phyloP scores from a whole-genome alignment of 192 early-diverging fungal genomes.

The Umbelopsis sp. region DNA sequence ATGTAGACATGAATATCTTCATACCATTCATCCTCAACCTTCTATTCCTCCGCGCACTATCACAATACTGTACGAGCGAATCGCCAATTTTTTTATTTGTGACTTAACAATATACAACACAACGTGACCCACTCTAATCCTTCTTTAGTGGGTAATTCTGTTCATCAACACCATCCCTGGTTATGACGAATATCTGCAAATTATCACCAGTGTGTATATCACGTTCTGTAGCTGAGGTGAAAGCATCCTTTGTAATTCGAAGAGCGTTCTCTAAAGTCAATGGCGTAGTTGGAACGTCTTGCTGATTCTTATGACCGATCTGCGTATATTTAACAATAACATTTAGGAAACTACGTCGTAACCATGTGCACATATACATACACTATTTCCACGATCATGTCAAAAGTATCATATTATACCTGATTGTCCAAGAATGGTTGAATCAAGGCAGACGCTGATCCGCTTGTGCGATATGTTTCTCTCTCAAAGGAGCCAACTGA shows the following conservation, averaged over 20 bases:
- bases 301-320: conserved; percentile 77
- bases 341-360: neutral
- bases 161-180: conserved; percentile 64
- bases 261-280: conserved; percentile 66
- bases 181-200: conserved; percentile 90
- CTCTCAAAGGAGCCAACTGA: conserved; percentile 90
- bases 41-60: too few species aligned
- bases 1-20: too few species aligned
- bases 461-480: conserved; percentile 71
- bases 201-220: conserved; percentile 99
- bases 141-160: conserved; percentile 82
- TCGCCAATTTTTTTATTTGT: neutral
- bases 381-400: neutral
- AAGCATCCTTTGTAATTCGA: conserved; percentile 90
- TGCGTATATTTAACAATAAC: conserved; percentile 37
- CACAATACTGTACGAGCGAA: neutral
- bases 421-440: conserved; percentile 98
- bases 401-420: conserved; percentile 40
- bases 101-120: conserved; percentile 14
- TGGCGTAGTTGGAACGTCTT: conserved; percentile 32
- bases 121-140: conserved; percentile 62
- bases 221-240: conserved; percentile 95
- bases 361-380: too few species aligned
- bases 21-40: neutral
- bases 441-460: conserved; percentile 87